Conservation (phyloP, 1,284 basidiomycete species). For the Neonothopanus nambi region DNA sequence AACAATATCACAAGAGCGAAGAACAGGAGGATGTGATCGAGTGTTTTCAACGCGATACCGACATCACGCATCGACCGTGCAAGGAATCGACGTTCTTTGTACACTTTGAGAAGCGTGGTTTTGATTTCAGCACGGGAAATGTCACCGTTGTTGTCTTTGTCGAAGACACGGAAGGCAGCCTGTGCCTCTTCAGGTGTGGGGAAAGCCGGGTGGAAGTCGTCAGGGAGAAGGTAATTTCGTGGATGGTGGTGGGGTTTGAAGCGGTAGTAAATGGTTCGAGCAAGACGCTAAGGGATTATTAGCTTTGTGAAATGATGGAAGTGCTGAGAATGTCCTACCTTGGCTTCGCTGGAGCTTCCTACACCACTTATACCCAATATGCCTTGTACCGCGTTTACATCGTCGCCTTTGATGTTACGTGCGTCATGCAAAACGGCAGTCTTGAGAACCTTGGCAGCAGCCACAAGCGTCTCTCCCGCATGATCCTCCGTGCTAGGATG, state of each 20-base stretch:
- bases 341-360: conserved; percentile 69
- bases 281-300: conserved; percentile 51
- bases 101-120: conserved; percentile 66
- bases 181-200: conserved; percentile 53
- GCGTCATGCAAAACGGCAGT: conserved; percentile 73
- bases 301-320: neutral
- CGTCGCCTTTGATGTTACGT: conserved; percentile 62
- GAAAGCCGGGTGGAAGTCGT: conserved; percentile 75
- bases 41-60: conserved; percentile 58
- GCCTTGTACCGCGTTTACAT: conserved; percentile 36
- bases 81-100: conserved; percentile 73
- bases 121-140: conserved; percentile 79
- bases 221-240: conserved; percentile 61
- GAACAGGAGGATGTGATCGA: conserved; percentile 62
- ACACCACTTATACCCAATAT: conserved; percentile 29
- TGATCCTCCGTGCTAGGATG: conserved; percentile 22
- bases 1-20: conserved; percentile 66
- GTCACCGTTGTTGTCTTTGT: conserved; percentile 77
- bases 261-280: conserved; percentile 64
- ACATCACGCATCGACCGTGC: conserved; percentile 75
- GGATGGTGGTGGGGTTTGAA: conserved; percentile 52
- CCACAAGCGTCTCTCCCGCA: conserved; percentile 40
- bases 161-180: conserved; percentile 75
- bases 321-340: conserved; percentile 41
- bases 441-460: conserved; percentile 66